Conservation (phyloP, 2,329 filamentous ascomycete genomes). For the Grosmannia penicillata region DNA sequence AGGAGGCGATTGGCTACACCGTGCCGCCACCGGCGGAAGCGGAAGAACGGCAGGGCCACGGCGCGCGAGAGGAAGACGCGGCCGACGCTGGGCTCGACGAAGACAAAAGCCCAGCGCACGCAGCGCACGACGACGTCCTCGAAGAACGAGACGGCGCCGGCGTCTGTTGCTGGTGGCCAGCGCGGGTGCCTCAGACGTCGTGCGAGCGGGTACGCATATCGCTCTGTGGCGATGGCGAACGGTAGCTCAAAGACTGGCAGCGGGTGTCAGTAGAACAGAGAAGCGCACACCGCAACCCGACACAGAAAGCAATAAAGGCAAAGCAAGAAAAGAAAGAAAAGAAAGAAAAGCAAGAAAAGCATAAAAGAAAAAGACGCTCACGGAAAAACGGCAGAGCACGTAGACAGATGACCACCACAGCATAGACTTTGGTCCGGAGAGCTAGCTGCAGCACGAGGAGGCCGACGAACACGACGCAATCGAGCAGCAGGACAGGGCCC, state of each 20-base stretch:
- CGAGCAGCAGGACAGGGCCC: constrained; percentile 57
- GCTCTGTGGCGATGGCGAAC: constrained; percentile 32
- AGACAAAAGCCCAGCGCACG: constrained; percentile 63
- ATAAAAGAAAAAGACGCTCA: constrained; percentile 26
- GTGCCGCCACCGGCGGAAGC: constrained; percentile 62
- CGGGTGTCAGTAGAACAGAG: neutral
- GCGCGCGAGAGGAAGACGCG: constrained; percentile 64
- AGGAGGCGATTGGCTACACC: constrained; percentile 45
- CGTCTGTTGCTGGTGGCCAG: too few relatives aligned
- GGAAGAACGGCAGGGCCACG: constrained; percentile 59
- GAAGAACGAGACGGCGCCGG: constrained; percentile 53
- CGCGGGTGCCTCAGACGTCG: too few relatives aligned
- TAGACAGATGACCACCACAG: constrained; percentile 41
- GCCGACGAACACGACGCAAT: constrained; percentile 58
- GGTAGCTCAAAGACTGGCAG: constrained; percentile 45
- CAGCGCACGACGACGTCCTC: constrained; percentile 66
- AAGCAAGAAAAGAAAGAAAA: too few relatives aligned
- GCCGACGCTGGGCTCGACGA: constrained; percentile 52
- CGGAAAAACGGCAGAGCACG: constrained; percentile 55
- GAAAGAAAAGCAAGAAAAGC: too few relatives aligned
- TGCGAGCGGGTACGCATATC: too few relatives aligned
- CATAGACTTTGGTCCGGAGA: constrained; percentile 47
- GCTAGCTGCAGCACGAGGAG: constrained; percentile 60
- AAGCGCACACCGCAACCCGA: too few relatives aligned
- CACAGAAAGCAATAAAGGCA: too few relatives aligned